Conservation (phyloP, 2,329 filamentous ascomycete species). For the Decorospora gaudefroyi region DNA sequence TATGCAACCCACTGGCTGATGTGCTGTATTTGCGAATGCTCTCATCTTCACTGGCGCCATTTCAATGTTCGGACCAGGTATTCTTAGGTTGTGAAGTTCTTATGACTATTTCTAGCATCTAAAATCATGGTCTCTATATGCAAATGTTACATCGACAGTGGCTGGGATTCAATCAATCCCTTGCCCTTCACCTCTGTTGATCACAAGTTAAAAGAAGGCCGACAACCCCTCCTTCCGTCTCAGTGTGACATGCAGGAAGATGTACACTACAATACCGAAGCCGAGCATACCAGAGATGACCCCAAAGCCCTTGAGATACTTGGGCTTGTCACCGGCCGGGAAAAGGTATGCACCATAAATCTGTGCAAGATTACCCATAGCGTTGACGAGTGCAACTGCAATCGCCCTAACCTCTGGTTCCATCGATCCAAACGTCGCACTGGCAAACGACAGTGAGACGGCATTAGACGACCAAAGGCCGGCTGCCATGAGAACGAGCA, state of each 20-base stretch:
- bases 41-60: no score
- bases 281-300: conserved; percentile 36
- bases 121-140: no score
- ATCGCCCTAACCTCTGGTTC: conserved; percentile 57
- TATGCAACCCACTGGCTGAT: no score
- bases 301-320: conserved; percentile 46
- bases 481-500: conserved; percentile 61
- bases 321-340: conserved; percentile 54
- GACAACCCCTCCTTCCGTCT: conserved; percentile 31
- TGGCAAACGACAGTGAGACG: conserved; percentile 57
- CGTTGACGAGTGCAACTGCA: conserved; percentile 59
- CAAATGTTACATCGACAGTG: no score
- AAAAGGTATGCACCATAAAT: conserved; percentile 62
- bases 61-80: no score
- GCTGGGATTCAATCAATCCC: no score
- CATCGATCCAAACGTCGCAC: conserved; percentile 58
- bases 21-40: no score
- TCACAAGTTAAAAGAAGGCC: conserved; percentile 5
- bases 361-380: conserved; percentile 59
- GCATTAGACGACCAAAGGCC: conserved; percentile 61
- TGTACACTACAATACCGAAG: conserved; percentile 36
- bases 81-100: no score
- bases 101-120: no score
- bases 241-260: conserved; percentile 36
- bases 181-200: no score